These are phyloP conservation scores for Claviceps cyperi DNA, from an alignment of 2,329 filamentous ascomycete species.

Conservation along the genomic window DNA sequence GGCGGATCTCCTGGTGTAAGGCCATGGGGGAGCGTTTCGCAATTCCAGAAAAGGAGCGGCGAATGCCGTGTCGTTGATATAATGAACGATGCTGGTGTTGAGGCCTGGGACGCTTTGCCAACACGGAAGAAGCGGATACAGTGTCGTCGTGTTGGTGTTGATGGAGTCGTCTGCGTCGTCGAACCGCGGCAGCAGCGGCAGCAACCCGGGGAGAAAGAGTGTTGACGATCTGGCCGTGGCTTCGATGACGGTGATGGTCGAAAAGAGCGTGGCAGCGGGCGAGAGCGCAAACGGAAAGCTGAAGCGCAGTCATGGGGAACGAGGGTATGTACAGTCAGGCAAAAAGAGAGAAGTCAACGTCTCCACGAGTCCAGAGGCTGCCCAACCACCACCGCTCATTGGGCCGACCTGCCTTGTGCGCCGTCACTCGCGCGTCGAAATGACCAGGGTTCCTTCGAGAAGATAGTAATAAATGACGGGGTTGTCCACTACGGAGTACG, in stretches of 20 bases:
- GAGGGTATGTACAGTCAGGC: constrained; percentile 8
- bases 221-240: constrained; percentile 23
- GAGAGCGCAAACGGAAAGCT: constrained; percentile 31
- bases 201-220: constrained; percentile 29
- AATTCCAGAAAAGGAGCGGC: constrained; percentile 9
- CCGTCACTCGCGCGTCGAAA: not conserved
- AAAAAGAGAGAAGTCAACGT: constrained; percentile 9
- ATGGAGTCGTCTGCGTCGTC: constrained; percentile 19
- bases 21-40: constrained; percentile 18
- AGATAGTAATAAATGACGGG: not conserved
- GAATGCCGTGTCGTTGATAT: not conserved
- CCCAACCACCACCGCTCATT: not conserved
- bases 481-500: not conserved
- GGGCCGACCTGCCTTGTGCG: not conserved
- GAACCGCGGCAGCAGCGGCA: constrained; percentile 24
- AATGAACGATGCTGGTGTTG: constrained; percentile 11
- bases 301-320: constrained; percentile 31
- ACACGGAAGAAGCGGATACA: not conserved
- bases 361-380: not conserved
- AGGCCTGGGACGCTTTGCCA: constrained; percentile 16
- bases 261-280: constrained; percentile 31
- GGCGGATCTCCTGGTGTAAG: constrained; percentile 24
- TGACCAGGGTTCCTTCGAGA: not conserved
- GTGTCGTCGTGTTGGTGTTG: not conserved
- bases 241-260: constrained; percentile 29